A percentile compares a stretch with the other conserved stretches of the same genome.
Evolutionary conservation across 306 rosid genomes (phyloP).

Genomic region (Lithocarpus polystachyus): DNA sequence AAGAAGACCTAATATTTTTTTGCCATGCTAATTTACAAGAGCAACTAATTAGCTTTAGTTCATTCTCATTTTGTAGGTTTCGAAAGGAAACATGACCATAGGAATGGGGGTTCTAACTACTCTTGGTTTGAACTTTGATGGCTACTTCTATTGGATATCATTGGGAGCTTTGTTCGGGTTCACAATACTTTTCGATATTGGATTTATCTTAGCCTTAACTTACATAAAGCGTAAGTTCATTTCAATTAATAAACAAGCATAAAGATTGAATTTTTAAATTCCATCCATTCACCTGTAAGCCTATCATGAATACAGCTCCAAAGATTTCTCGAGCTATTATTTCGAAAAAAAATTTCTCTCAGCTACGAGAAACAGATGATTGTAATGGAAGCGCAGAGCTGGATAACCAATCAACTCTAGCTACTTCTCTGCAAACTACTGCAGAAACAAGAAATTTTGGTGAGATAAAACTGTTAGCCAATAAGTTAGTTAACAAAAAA

Average conservation of each 20-base stretch:
- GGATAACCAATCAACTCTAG: slow-evolving; percentile 35
- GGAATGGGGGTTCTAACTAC: slow-evolving; percentile 40
- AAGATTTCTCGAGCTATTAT: slow-evolving; percentile 50
- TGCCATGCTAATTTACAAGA: slow-evolving; percentile 5
- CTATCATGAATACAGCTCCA: slow-evolving; percentile 43
- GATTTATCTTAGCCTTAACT: slow-evolving; percentile 51
- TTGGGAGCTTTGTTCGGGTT: slow-evolving; percentile 50
- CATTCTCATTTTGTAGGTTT: slow-evolving; percentile 29
- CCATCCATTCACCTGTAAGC: slow-evolving; percentile 16
- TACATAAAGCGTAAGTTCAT: slow-evolving; percentile 47
- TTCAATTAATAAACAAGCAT: slow-evolving; percentile 11
- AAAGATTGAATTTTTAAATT: slow-evolving; percentile 1
- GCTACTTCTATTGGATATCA: slow-evolving; percentile 51
- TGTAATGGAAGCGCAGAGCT: slow-evolving; percentile 21
- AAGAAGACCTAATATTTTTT: slow-evolving; percentile 3
- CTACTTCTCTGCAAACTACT: slow-evolving; percentile 28
- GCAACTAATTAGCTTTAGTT: neutral
- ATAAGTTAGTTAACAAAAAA: neutral
- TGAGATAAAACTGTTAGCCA: slow-evolving; percentile 16
- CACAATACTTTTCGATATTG: slow-evolving; percentile 39
- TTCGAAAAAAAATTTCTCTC: slow-evolving; percentile 42
- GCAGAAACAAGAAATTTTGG: slow-evolving; percentile 42
- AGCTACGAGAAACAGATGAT: slow-evolving; percentile 27
- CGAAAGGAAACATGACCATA: slow-evolving; percentile 37
- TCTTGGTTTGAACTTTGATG: slow-evolving; percentile 48